These are phyloP conservation scores for Diplodia scrobiculata DNA, from an alignment of 2,329 filamentous ascomycete species.

Conservation along the genomic window DNA sequence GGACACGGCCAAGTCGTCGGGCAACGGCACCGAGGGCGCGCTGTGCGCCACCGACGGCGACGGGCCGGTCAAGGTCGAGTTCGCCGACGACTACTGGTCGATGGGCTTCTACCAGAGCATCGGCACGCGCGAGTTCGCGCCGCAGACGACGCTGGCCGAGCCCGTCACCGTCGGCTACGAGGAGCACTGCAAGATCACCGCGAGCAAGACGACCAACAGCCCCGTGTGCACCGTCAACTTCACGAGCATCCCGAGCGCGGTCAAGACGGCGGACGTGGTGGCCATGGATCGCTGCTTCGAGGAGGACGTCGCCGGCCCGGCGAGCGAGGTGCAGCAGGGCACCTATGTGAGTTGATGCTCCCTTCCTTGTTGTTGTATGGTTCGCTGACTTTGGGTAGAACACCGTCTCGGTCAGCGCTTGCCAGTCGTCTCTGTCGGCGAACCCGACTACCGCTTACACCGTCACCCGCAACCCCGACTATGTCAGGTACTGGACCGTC, in stretches of 20 bases:
- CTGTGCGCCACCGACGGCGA: not conserved
- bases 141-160: not conserved
- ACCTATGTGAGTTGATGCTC: not conserved
- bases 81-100: not conserved
- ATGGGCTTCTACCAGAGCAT: not conserved
- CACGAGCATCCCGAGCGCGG: not conserved
- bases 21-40: not conserved
- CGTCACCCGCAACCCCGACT: conserved; percentile 13
- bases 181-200: not conserved
- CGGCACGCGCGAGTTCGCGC: not conserved
- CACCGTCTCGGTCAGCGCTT: not conserved
- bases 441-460: not conserved
- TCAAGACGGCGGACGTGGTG: not conserved
- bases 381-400: not conserved
- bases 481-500: conserved; percentile 33
- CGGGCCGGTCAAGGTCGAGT: not conserved
- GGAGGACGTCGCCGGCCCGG: not conserved
- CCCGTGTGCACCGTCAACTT: not conserved
- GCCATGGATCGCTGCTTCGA: not conserved
- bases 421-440: not conserved
- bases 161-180: not conserved
- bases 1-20: not conserved
- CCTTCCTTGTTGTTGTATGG: not conserved
- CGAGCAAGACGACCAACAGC: not conserved
- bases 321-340: not conserved